phyloP scores from a whole-genome alignment of 2,329 filamentous ascomycete species.

The Epichloe sibirici region DNA sequence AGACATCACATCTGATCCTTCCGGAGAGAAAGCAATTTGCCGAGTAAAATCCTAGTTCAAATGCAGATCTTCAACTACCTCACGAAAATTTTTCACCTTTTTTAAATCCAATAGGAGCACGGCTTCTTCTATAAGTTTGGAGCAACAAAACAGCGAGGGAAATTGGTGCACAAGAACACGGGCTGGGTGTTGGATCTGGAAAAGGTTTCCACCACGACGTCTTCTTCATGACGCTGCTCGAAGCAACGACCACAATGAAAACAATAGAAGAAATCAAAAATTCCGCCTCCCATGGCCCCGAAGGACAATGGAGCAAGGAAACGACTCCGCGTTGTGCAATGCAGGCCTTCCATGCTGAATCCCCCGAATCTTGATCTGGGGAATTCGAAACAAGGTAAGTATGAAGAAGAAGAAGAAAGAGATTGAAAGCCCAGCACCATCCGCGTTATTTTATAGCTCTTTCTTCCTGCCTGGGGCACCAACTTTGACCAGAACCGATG shows the following conservation, averaged over 20 bases:
- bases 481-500: background rate
- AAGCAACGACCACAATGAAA: conserved; percentile 34
- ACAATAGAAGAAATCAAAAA: conserved; percentile 35
- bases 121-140: background rate
- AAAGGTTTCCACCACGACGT: conserved; percentile 2
- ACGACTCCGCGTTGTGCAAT: conserved; percentile 43
- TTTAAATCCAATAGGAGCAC: no score
- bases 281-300: conserved; percentile 41
- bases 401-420: conserved; percentile 32
- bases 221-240: conserved; percentile 32
- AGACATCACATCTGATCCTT: no score
- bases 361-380: conserved; percentile 33
- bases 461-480: conserved; percentile 14
- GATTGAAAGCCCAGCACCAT: conserved; percentile 9
- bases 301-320: conserved; percentile 39
- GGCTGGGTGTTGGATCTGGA: background rate
- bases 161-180: rapidly evolving
- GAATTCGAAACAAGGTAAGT: conserved; percentile 39
- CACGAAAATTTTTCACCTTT: rapidly evolving
- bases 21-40: no score
- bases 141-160: background rate
- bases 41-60: no score
- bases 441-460: conserved; percentile 21
- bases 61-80: no score
- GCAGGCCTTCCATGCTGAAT: conserved; percentile 36